Evolutionary conservation across 768 basidiomycete genomes (phyloP), one percentile per base, ranked within the genome.

Genomic region (Sporobolomyces roseus): DNA sequence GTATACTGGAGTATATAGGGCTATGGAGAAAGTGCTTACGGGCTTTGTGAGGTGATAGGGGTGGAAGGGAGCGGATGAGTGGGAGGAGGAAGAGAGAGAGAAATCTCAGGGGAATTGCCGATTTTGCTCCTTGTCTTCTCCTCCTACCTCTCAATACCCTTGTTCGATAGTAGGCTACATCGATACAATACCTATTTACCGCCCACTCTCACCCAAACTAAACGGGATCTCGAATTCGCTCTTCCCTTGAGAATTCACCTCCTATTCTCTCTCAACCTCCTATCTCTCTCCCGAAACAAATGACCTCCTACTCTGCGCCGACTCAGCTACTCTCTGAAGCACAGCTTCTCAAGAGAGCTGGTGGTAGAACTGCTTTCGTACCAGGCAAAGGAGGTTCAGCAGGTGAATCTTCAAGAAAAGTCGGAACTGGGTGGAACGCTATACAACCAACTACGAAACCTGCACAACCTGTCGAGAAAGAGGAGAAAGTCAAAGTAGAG

Each of bases 331-430:
- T 17, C 29, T 46, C 30, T 10, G 43, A 43, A 19, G 14, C 27
- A 29, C 41, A 29, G 23, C 35, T 55, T 8, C 29, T 54, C 17
- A 29, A 48, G 32, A 2, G 48, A 5, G 63, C 63, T 1, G 54
- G 63, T 2, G 54, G 63, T 14, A 16, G 1, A 16, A 38, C 62
- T 16, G 45, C 30, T 27, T 63, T 63, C 52, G 38, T n/a, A 36
- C 54, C 54, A 10, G 54, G 54, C 13, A 38, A 36, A 36, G 54
- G 54, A 3, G 54, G 54, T 17, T 35, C 54, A 36, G 54, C 35
- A 23, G 54, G 54, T 21, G 54, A 55, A 23, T n/a, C 14, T 23
- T 19, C 21, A 19, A 13, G 16, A n/a, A 55, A 55, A 36, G 54
- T 55, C n/a, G 54, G 54, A 25, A 36, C 54, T 5, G 54, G 54